Evolutionary conservation across 441 rosid species (phyloP).

Genomic region (Adansonia rubrostipa): DNA sequence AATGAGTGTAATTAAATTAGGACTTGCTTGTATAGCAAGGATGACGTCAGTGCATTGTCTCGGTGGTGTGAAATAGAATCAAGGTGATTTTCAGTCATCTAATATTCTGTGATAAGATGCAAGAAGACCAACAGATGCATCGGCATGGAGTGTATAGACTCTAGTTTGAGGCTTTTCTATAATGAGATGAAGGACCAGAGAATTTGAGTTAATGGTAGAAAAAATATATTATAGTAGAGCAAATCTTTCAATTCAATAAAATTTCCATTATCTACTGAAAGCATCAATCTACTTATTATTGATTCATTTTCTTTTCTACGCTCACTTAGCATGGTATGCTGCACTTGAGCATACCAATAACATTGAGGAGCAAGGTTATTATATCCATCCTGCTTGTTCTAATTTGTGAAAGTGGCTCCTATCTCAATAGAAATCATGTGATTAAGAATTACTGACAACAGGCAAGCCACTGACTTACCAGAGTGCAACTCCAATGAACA

Average conservation of each 20-base stretch:
- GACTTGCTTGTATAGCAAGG: not conserved
- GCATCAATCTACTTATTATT: not conserved
- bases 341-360: not conserved
- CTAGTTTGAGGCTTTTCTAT: not conserved
- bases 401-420: not conserved
- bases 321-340: not conserved
- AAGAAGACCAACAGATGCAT: not conserved
- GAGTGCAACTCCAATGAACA: not conserved
- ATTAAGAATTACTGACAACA: not conserved
- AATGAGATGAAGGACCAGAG: not conserved
- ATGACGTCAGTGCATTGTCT: not conserved
- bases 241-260: not conserved
- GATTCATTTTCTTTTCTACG: not conserved
- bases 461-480: not conserved
- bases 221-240: not conserved
- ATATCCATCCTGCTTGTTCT: not conserved
- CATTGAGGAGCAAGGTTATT: not conserved
- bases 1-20: not conserved
- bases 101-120: not conserved
- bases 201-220: slow-evolving; percentile 10
- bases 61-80: not conserved
- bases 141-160: not conserved
- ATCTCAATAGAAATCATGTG: slow-evolving; percentile 8
- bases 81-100: not conserved
- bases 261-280: not conserved